Base-by-base conservation (phyloP, 495 filamentous ascomycete genomes). In the Trichocladium antarcticum region DNA sequence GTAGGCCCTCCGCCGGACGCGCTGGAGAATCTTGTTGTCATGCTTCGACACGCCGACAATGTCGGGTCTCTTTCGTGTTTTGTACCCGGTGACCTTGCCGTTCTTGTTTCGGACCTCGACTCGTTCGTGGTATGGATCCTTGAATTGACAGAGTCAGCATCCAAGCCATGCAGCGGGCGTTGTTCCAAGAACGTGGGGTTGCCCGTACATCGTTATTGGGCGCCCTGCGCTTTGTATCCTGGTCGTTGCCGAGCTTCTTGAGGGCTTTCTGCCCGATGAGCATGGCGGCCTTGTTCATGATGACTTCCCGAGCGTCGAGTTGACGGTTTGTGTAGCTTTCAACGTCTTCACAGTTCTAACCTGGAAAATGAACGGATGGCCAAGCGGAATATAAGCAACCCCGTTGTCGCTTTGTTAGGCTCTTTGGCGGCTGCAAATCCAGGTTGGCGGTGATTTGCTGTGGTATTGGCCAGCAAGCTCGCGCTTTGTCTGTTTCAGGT, bases 1-100 rank as follows among this genome's bases (percentile, higher is more conserved):
- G 65, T 93, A 92, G 22, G 92, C 89, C 48, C 81, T 74, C 52
- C 79, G 72, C 57, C 90, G 87, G 54, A 93, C 84, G 38, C 80
- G 79, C 35, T 79, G 85, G 38, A 98, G 78, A 59, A 94, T 75
- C 45, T 81, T 74, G 55, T 73, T 76, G 64, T 98, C 93, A 50
- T 92, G 79, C 6, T 79, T 66, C 7, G 88, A 88, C 43, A 96
- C 74, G 17, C 83, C 84, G 6, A 73, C 72, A 0, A 84, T 84
- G 17, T 82, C 62, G 1, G 82, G 80, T 51, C 87, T 85, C 61
- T 80, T 77, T 37, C 72, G 70, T 60, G 77, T 83, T 65, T 81
- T 81, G n/a, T 68, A 73, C 60, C 80, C 85, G 16, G 58, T 65
- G 11, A 65, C 65, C 17, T 53, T 68, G 42, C 78, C 78, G 42